Evolutionary conservation across 2,329 filamentous ascomycete species (phyloP).

Genomic region (Epichloe hybrida): DNA sequence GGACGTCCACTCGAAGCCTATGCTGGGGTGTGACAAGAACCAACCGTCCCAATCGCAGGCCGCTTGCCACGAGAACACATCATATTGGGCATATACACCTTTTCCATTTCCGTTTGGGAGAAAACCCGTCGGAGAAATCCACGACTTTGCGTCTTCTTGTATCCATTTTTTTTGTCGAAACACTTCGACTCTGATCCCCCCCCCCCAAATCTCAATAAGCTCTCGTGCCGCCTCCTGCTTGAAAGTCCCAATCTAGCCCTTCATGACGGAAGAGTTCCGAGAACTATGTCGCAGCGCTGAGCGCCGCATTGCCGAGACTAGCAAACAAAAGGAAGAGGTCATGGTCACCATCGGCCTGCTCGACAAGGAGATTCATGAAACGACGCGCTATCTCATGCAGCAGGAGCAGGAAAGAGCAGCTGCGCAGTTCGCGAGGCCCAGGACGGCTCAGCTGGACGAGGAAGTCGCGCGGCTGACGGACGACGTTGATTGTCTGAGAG

Average conservation of each 20-base stretch:
- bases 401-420: not conserved
- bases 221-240: not conserved
- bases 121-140: not conserved
- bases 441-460: slow-evolving; percentile 1
- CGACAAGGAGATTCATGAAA: slow-evolving; percentile 3
- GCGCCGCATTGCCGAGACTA: not conserved
- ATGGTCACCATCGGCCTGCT: slow-evolving; percentile 1
- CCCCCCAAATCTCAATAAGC: not conserved
- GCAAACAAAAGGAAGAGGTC: not conserved
- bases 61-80: not conserved
- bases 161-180: not conserved
- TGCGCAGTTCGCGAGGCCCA: slow-evolving; percentile 1
- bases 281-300: not conserved
- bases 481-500: not conserved
- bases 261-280: not conserved
- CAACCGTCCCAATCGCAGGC: slow-evolving; percentile 1
- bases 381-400: slow-evolving; percentile 1
- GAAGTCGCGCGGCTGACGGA: not conserved
- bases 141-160: not conserved
- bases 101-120: not conserved
- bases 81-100: not conserved
- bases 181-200: no score
- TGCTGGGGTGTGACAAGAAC: not conserved
- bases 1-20: not conserved
- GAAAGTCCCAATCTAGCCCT: no score